These are phyloP conservation scores for Xylaria castorea DNA, from an alignment of 495 filamentous ascomycete genomes.

Conservation along the genomic window DNA sequence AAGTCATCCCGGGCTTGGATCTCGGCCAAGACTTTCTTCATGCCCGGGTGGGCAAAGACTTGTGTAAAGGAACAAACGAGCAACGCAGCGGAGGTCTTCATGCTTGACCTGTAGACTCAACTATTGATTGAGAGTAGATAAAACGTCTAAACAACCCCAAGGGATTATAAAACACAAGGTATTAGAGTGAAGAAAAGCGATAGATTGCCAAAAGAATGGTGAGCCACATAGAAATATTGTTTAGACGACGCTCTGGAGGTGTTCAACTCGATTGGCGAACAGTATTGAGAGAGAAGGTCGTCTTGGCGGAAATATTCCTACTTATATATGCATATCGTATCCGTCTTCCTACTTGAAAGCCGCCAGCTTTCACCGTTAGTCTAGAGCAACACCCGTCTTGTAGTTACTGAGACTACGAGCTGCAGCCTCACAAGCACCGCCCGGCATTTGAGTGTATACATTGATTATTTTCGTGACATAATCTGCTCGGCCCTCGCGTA, in stretches of 20 bases:
- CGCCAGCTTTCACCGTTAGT: background rate
- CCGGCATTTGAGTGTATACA: background rate
- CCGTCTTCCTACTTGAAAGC: background rate
- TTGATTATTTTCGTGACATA: background rate
- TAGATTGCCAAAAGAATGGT: background rate
- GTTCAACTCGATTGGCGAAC: background rate
- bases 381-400: background rate
- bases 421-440: background rate
- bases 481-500: background rate
- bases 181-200: background rate
- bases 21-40: slow-evolving; percentile 35
- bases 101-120: background rate
- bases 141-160: background rate
- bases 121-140: background rate
- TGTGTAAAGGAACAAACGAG: slow-evolving; percentile 19
- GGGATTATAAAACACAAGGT: background rate
- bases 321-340: background rate
- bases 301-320: background rate
- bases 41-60: slow-evolving; percentile 39
- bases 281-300: background rate
- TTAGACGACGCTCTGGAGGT: background rate
- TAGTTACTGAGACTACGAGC: background rate
- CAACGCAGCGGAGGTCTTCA: slow-evolving; percentile 29
- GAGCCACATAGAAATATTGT: background rate
- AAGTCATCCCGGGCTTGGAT: slow-evolving; percentile 32